A percentile compares a stretch with the other conserved stretches of the same genome.
phyloP scores from a whole-genome alignment of 768 basidiomycete species.

The Hypholoma sublateritium region DNA sequence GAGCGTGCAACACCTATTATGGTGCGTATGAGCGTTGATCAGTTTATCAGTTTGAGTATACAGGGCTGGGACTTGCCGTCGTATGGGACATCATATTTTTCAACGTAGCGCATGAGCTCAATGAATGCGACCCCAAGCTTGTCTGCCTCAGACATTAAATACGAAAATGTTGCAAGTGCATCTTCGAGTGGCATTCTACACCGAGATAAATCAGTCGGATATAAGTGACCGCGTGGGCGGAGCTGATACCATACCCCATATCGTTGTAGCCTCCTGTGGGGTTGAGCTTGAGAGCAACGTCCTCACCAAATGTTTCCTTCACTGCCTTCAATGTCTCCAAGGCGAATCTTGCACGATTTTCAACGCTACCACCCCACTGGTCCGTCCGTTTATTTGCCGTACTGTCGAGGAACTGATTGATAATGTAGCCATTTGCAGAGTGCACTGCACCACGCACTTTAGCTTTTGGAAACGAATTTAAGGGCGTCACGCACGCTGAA shows the following conservation, averaged over 20 bases:
- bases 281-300: slow-evolving; percentile 44
- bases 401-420: slow-evolving; percentile 51
- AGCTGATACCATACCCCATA: slow-evolving; percentile 29
- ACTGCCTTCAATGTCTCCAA: slow-evolving; percentile 49
- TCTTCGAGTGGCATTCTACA: slow-evolving; percentile 43
- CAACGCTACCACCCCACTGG: slow-evolving; percentile 57
- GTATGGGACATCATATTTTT: slow-evolving; percentile 21
- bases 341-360: slow-evolving; percentile 56
- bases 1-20: slow-evolving; percentile 30
- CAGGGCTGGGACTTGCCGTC: slow-evolving; percentile 26
- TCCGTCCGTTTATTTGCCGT: slow-evolving; percentile 51
- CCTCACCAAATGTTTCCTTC: slow-evolving; percentile 39
- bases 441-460: slow-evolving; percentile 29
- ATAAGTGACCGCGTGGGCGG: background rate
- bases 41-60: background rate
- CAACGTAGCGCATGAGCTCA: slow-evolving; percentile 27
- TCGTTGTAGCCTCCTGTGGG: slow-evolving; percentile 47
- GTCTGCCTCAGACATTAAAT: slow-evolving; percentile 40
- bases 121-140: slow-evolving; percentile 35
- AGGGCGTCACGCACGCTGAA: slow-evolving; percentile 37
- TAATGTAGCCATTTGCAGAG: slow-evolving; percentile 43
- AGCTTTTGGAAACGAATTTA: background rate
- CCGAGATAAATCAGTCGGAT: background rate
- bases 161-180: slow-evolving; percentile 38
- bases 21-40: background rate